Evolutionary conservation across 306 rosid species (phyloP), one percentile per base, ranked within the genome.

Genomic region (Luffa aegyptiaca): DNA sequence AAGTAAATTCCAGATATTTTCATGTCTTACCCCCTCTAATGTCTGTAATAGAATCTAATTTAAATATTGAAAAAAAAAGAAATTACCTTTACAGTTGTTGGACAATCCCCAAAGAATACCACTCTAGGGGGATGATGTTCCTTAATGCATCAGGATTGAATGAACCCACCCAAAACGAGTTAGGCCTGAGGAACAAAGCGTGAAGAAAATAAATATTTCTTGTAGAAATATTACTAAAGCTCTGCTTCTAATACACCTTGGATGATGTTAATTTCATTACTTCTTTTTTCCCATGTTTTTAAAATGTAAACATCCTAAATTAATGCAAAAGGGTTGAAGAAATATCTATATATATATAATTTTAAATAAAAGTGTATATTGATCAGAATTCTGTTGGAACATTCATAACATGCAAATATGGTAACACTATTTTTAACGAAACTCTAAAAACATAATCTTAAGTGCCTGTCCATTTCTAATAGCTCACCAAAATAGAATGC

Each of bases 51-150:
- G 79, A 78, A 77, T 45, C 68, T 49, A 45, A 80, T 41, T 68
- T 21, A 62, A 62, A 73, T 78, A 51, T 62, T 49, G 73, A 81
- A 69, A 81, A 55, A 55, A 63, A 14, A 45, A 81, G 57, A 79
- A 42, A 76, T 88, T 2, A 90, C 96, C 96, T 83, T 88, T 79
- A 79, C 79, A 35, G 82, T 26, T 84, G 85, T 81, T 63, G 83
- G 85, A 74, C 69, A 88, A 84, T 90, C 88, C 37, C 58, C 61
- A 26, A 77, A 89, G 79, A 87, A 59, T 74, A 79, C 80, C 70
- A 16, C 64, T 82, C 84, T 88, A 79, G 76, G 64, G 64, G 80
- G 93, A 52, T 45, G 89, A 82, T 74, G 78, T 85, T 81, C 71
- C 87, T 81, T 46, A 89, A 81, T 44, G 85, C 90, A 81, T 87